These are phyloP conservation scores for Pseudonitzschia multistriata DNA, from an alignment of 108 stramenopile species.

Conservation along the genomic window DNA sequence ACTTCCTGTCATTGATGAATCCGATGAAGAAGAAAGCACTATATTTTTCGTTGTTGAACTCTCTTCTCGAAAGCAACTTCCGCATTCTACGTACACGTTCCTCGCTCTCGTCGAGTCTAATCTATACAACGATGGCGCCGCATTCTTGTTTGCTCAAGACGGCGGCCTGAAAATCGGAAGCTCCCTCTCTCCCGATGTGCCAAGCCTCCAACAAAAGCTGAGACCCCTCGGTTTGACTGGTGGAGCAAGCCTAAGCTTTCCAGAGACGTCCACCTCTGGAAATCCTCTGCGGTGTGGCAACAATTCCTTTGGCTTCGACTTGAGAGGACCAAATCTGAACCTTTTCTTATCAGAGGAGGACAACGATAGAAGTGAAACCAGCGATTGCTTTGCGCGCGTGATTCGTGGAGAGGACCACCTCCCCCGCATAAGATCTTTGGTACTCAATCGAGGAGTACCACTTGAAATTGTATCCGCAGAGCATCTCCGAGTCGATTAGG, in stretches of 20 bases:
- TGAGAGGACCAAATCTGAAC: neutral
- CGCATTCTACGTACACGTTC: conserved; percentile 29
- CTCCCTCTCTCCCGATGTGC: neutral
- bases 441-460: neutral
- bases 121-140: conserved; percentile 22
- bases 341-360: conserved; percentile 2
- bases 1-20: neutral
- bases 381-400: conserved; percentile 6
- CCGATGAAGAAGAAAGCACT: neutral
- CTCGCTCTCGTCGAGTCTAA: conserved; percentile 26
- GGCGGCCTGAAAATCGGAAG: neutral
- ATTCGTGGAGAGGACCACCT: conserved; percentile 10
- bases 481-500: conserved; percentile 13
- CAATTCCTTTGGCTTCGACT: conserved; percentile 2
- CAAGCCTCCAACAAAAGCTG: neutral
- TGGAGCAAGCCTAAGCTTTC: conserved; percentile 3
- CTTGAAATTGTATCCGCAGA: conserved; percentile 6
- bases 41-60: conserved; percentile 23
- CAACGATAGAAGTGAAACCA: neutral
- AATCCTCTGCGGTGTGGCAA: neutral
- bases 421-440: neutral
- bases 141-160: conserved; percentile 18
- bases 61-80: conserved; percentile 10
- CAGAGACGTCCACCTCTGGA: neutral
- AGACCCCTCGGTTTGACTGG: conserved; percentile 7